A percentile compares a stretch with the other conserved stretches of the same genome.
phyloP scores from a whole-genome alignment of 345 rosid genomes.

The Camelina laxa region DNA sequence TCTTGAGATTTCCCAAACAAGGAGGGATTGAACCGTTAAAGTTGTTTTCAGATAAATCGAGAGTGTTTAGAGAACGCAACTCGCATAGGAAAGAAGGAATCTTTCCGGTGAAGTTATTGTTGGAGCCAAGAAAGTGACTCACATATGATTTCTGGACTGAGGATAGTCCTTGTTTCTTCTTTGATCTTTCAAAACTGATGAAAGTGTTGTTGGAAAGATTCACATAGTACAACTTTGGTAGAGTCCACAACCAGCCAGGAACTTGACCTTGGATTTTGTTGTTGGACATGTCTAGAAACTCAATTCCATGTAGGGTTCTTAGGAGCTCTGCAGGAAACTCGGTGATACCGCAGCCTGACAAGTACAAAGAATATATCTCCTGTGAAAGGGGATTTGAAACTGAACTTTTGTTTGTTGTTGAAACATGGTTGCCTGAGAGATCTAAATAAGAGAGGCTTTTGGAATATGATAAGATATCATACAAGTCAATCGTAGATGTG shows the following conservation, averaged over 20 bases:
- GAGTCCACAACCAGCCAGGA: slow-evolving; percentile 23
- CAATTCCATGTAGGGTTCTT: neutral
- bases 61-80: neutral
- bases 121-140: neutral
- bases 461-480: neutral
- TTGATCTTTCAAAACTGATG: neutral
- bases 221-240: rapidly evolving
- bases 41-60: slow-evolving; percentile 6
- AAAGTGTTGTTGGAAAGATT: slow-evolving; percentile 16
- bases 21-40: neutral
- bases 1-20: slow-evolving; percentile 4
- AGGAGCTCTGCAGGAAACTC: slow-evolving; percentile 30
- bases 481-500: neutral
- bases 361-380: rapidly evolving
- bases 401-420: neutral
- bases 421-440: slow-evolving; percentile 14
- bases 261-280: slow-evolving; percentile 30
- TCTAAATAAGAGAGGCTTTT: neutral
- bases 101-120: neutral
- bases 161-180: neutral
- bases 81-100: slow-evolving; percentile 8
- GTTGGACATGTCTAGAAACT: rapidly evolving
- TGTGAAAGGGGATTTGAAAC: neutral
- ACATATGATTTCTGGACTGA: neutral
- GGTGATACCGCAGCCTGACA: slow-evolving; percentile 14